phyloP scores from a whole-genome alignment of 306 rosid species.

The Lathyrus tuberosus region DNA sequence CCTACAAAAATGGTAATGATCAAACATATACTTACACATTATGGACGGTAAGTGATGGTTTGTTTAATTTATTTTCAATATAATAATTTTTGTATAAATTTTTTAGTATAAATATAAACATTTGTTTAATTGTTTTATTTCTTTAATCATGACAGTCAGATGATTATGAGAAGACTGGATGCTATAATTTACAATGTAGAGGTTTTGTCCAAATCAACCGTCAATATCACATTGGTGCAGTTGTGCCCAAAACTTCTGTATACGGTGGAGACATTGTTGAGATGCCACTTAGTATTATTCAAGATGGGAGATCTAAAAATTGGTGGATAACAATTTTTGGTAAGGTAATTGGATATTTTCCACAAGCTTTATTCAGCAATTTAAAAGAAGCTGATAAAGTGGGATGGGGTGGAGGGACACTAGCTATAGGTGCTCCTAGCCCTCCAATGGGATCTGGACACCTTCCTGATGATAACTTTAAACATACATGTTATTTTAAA shows the following conservation, averaged over 20 bases:
- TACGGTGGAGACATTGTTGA: background rate
- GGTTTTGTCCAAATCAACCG: too few species aligned
- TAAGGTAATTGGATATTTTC: too few species aligned
- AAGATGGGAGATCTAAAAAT: too few species aligned
- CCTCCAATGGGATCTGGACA: background rate
- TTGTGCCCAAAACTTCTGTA: background rate
- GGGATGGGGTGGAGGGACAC: background rate
- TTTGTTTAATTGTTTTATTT: background rate
- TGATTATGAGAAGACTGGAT: too few species aligned
- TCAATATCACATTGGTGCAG: background rate
- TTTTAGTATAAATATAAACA: too few species aligned
- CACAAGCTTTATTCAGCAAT: too few species aligned
- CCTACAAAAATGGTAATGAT: background rate
- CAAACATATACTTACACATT: background rate
- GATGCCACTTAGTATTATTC: too few species aligned
- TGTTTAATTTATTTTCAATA: background rate
- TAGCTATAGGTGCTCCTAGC: background rate
- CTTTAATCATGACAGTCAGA: background rate
- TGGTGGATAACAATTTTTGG: too few species aligned
- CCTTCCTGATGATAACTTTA: too few species aligned
- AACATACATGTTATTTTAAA: too few species aligned
- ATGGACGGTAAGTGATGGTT: background rate
- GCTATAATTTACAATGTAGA: too few species aligned
- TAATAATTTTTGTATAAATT: background rate
- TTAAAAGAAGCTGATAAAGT: background rate